Conservation (phyloP, 2,329 filamentous ascomycete species). For the Fusarium sp. region DNA sequence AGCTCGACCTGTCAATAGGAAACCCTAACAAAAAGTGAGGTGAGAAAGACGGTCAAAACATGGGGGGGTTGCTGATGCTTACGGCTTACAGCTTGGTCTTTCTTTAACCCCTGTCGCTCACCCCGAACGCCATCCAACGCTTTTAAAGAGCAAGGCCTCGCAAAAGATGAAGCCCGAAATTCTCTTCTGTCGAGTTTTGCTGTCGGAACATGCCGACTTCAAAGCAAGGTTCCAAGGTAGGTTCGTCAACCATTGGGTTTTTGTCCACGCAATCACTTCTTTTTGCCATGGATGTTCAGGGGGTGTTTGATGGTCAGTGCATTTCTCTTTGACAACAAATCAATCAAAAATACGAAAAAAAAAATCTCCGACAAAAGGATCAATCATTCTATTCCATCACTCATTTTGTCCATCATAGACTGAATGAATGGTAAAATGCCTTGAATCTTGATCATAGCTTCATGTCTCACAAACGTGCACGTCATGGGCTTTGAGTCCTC, state of each 20-base stretch:
- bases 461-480: slow-evolving; percentile 17
- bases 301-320: background rate
- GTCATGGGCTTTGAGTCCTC: slow-evolving; percentile 25
- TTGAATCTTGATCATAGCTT: slow-evolving; percentile 16
- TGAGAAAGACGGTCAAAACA: slow-evolving; percentile 3
- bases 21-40: background rate
- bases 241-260: background rate
- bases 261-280: background rate
- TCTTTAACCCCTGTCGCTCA: background rate
- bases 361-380: background rate
- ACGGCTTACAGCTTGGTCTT: background rate
- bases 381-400: background rate
- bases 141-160: background rate
- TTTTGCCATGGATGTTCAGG: background rate
- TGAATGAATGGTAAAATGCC: background rate
- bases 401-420: too few species aligned
- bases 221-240: background rate
- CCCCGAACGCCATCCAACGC: background rate
- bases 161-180: background rate
- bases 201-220: background rate
- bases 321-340: background rate
- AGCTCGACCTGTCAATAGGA: background rate
- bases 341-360: background rate
- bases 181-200: background rate
- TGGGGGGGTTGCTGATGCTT: background rate